Evolutionary conservation across 2,329 filamentous ascomycete genomes (phyloP).

Genomic region (Sordariomycetes sp.): DNA sequence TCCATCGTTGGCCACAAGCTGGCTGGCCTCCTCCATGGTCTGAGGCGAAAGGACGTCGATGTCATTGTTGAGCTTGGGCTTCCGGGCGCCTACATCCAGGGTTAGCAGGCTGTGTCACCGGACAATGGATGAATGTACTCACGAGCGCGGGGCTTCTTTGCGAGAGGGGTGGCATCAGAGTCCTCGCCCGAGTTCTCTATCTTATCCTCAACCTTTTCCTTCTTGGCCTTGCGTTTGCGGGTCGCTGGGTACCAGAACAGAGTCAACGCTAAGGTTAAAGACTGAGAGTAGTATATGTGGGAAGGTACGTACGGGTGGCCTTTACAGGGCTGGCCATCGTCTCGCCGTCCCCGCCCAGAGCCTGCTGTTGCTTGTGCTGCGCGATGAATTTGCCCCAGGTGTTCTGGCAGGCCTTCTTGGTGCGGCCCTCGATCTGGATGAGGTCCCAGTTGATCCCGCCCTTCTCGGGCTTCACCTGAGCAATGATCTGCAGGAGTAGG

Average conservation of each 20-base stretch:
- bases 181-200: neutral
- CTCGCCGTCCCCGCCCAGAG: neutral
- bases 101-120: neutral
- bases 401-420: conserved; percentile 3
- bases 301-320: neutral
- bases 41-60: neutral
- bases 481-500: conserved; percentile 1
- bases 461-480: neutral
- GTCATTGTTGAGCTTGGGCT: neutral
- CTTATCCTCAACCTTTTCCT: neutral
- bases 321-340: neutral
- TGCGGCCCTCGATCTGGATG: conserved; percentile 3
- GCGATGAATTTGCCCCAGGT: conserved; percentile 1
- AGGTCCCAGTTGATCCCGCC: conserved; percentile 3
- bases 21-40: neutral
- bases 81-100: neutral
- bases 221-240: conserved; percentile 8
- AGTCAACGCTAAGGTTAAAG: neutral
- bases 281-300: neutral
- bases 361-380: neutral
- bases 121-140: neutral
- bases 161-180: neutral
- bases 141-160: neutral
- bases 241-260: neutral
- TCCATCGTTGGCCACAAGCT: neutral